Evolutionary conservation across 805 yeast genomes (phyloP), one percentile per base, ranked within the genome.

Genomic region (Kazachstania kunashirensis): DNA sequence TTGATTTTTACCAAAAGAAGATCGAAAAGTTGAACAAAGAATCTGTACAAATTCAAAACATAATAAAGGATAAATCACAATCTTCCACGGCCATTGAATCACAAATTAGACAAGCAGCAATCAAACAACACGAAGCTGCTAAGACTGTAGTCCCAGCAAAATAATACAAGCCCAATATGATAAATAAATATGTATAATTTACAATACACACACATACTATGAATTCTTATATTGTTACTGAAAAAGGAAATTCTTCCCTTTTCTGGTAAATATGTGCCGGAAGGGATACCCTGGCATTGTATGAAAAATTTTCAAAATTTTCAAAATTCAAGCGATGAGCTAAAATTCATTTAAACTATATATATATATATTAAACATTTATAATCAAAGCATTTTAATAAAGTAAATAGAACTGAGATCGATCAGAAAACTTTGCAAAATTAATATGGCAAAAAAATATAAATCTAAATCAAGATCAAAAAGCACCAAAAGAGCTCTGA

Each of bases 1-100:
- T 73, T 43, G 59, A 57, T 37, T 89, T 85, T 51, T 89, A 84
- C 57, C 72, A 78, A 41, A 69, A 66, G 39, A 85, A 92, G 59
- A 74, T 86, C 39, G 63, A 63, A 18, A 88, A 89, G 44, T 63
- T 89, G 50, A 75, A 68, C 40, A 71, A 70, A 43, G 95, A 92
- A 57, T 69, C 84, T 5, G 70, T 69, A 13, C 85, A 85, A 50
- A 68, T 89, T 44, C 78, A 78, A 45, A 75, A 70, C 19, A 77
- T 92, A 18, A 77, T 89, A 40, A 74, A 74, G 38, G 86, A 80
- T 52, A 89, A 88, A 61, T 66, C 77, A 37, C 75, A 75, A 27
- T 49, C 59, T 9, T 48, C 62, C 3, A 19, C 52, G 33, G 54
- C 60, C 2, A 47, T 59, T 33, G 63, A 55, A 31, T 44, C 44